A percentile compares a stretch with the other conserved stretches of the same genome.
phyloP scores from a whole-genome alignment of 257 asterid genomes.

The Solanum appendiculatum region DNA sequence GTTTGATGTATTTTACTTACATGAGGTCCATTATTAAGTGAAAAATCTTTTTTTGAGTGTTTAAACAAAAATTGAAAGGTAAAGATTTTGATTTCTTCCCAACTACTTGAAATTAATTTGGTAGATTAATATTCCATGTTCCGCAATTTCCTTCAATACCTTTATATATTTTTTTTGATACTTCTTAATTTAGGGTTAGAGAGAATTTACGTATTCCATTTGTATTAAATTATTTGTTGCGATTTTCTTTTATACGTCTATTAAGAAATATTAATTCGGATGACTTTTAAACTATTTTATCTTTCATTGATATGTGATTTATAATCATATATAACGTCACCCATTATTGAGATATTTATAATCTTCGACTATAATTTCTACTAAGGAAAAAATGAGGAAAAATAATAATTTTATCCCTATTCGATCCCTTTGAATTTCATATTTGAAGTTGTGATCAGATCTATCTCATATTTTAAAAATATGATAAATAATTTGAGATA shows the following conservation, averaged over 20 bases:
- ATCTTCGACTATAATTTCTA: background rate
- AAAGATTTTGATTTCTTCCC: background rate
- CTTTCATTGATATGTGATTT: background rate
- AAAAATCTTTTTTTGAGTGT: background rate
- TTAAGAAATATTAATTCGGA: background rate
- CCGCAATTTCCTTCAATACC: background rate
- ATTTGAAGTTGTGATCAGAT: too few species aligned
- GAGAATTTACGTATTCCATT: background rate
- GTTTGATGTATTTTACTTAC: background rate
- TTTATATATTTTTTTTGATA: too few species aligned
- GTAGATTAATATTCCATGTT: background rate
- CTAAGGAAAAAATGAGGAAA: background rate
- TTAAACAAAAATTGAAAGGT: background rate
- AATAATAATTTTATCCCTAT: too few species aligned
- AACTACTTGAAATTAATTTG: background rate
- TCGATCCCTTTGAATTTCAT: too few species aligned
- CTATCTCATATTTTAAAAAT: too few species aligned
- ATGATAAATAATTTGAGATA: too few species aligned
- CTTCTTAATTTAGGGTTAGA: background rate
- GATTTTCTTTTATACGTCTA: background rate
- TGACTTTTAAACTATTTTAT: background rate
- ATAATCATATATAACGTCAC: background rate
- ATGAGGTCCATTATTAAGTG: background rate
- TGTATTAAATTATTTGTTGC: background rate
- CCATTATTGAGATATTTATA: background rate